A percentile compares a stretch with the other conserved stretches of the same genome.
These are phyloP conservation scores for Rhododendron kiyosumense DNA, from an alignment of 148 eudicot genomes.

Conservation along the genomic window DNA sequence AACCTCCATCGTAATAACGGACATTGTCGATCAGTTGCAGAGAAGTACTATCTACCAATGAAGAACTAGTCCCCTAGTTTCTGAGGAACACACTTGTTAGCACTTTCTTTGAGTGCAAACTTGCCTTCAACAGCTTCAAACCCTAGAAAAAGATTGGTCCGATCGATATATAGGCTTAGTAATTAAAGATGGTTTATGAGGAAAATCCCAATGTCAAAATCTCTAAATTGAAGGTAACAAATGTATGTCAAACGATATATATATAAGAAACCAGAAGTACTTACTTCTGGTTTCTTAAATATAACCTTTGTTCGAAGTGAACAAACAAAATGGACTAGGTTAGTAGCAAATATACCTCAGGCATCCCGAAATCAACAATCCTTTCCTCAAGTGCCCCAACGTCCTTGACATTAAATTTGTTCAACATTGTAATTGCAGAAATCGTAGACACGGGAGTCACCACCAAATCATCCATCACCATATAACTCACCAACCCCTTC, in stretches of 20 bases:
- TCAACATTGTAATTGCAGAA: neutral
- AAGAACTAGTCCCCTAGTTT: neutral
- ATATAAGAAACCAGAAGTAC: too few relatives aligned
- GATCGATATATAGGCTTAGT: too few relatives aligned
- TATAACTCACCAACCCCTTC: slow-evolving; percentile 22
- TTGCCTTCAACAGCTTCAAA: slow-evolving; percentile 11
- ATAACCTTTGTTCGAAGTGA: too few relatives aligned
- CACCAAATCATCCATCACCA: slow-evolving; percentile 31
- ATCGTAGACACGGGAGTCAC: slow-evolving; percentile 28
- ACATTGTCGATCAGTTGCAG: neutral
- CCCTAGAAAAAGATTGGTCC: neutral
- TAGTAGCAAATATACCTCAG: neutral
- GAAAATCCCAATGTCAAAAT: too few relatives aligned
- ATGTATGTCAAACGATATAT: neutral
- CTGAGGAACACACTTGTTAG: neutral
- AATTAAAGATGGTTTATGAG: too few relatives aligned
- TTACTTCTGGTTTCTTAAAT: too few relatives aligned
- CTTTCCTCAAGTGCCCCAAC: neutral
- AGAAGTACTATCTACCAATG: neutral
- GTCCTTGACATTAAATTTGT: neutral
- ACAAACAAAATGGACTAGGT: too few relatives aligned
- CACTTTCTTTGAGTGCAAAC: neutral
- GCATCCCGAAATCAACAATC: neutral
- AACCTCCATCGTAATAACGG: neutral
- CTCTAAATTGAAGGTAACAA: neutral